A percentile compares a stretch with the other conserved stretches of the same genome.
Evolutionary conservation across 1,284 basidiomycete genomes (phyloP).

Genomic region (Cryptococcus maquisensis): DNA sequence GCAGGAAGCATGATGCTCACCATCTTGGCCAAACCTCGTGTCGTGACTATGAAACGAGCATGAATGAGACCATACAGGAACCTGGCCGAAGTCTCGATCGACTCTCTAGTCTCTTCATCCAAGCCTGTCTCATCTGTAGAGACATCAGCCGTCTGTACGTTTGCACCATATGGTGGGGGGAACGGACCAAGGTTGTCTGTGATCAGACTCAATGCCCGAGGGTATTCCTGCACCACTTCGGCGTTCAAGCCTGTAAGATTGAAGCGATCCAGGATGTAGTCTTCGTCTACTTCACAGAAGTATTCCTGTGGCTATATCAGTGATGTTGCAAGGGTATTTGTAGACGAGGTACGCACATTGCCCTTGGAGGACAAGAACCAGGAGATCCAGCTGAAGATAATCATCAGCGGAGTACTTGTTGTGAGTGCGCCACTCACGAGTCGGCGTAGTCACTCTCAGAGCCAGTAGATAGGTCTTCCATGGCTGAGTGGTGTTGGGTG

Average conservation of each 20-base stretch:
- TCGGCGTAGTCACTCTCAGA: conserved; percentile 50
- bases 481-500: background rate
- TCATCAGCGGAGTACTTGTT: background rate
- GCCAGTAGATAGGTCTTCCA: conserved; percentile 44
- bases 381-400: conserved; percentile 79
- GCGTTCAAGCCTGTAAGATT: conserved; percentile 96
- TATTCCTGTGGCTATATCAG: conserved; percentile 61
- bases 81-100: conserved; percentile 80
- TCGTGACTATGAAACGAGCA: conserved; percentile 92
- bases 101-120: conserved; percentile 52
- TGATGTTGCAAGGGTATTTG: conserved; percentile 5
- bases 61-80: conserved; percentile 94
- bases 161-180: background rate
- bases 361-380: conserved; percentile 88
- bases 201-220: conserved; percentile 90
- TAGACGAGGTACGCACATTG: conserved; percentile 31
- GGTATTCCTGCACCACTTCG: conserved; percentile 85
- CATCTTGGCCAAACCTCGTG: conserved; percentile 91
- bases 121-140: conserved; percentile 50
- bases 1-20: conserved; percentile 49
- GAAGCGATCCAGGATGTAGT: conserved; percentile 97
- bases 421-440: conserved; percentile 29
- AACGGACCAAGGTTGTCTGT: conserved; percentile 75
- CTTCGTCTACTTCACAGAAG: conserved; percentile 98
- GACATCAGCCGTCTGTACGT: background rate